Evolutionary conservation across 1,284 basidiomycete genomes (phyloP).

Genomic region (Phaffia rhodozyma): DNA sequence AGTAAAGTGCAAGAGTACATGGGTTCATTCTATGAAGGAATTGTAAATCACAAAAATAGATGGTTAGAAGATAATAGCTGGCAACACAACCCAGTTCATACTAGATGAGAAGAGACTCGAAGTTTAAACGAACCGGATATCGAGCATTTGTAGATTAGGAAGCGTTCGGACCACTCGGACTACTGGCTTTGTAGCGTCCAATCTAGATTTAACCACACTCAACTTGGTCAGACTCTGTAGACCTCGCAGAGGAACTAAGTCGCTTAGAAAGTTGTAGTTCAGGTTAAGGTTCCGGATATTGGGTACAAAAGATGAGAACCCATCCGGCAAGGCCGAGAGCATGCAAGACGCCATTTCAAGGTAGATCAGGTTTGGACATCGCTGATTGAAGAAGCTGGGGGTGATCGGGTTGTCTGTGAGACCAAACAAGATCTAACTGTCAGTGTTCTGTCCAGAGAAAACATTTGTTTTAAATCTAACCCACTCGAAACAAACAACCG

Average conservation of each 20-base stretch:
- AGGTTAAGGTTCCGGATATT: conserved; percentile 87
- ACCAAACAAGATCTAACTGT: background rate
- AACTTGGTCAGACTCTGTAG: conserved; percentile 64
- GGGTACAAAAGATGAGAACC: conserved; percentile 56
- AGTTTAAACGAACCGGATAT: conserved; percentile 61
- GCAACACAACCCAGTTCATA: background rate
- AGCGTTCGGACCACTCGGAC: conserved; percentile 58
- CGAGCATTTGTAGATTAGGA: conserved; percentile 67
- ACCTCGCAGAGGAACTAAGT: conserved; percentile 58
- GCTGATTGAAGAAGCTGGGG: conserved; percentile 42
- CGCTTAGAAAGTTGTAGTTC: conserved; percentile 82
- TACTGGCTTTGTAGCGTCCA: conserved; percentile 57
- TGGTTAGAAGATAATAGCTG: background rate
- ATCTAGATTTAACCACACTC: conserved; percentile 69
- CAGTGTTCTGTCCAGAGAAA: background rate
- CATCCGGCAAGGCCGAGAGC: conserved; percentile 57
- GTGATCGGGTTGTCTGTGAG: conserved; percentile 34
- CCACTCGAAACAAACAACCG: conserved; percentile 85
- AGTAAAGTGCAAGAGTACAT: conserved; percentile 84
- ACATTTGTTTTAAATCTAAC: conserved; percentile 25
- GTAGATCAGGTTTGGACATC: conserved; percentile 63
- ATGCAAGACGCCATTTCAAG: conserved; percentile 87
- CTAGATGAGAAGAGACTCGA: background rate
- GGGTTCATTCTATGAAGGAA: conserved; percentile 69
- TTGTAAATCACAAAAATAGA: background rate